These are phyloP conservation scores for Suhomyces xylopsoci DNA, from an alignment of 805 yeast species.

Conservation along the genomic window DNA sequence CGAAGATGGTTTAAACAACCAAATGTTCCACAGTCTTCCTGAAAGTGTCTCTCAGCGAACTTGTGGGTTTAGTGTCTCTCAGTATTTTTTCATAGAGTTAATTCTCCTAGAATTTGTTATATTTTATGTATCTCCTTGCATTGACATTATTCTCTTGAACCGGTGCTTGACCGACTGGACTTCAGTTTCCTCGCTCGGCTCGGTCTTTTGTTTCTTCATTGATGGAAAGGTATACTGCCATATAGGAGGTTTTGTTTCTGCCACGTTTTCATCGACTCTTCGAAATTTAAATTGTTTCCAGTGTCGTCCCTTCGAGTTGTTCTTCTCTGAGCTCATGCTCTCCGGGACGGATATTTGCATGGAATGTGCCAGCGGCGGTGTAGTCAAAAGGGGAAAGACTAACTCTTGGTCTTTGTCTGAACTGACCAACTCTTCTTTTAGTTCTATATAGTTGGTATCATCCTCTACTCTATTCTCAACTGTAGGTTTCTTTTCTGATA, in stretches of 20 bases:
- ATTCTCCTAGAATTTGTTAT: too few species aligned
- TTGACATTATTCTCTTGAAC: not conserved
- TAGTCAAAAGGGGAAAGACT: not conserved
- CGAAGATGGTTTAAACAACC: too few species aligned
- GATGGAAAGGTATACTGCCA: not conserved
- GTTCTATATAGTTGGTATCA: not conserved
- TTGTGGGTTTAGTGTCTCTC: too few species aligned
- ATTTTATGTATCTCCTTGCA: not conserved
- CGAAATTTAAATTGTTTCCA: not conserved
- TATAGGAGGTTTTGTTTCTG: not conserved
- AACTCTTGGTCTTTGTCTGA: not conserved
- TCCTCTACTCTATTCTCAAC: too few species aligned
- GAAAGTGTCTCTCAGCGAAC: too few species aligned
- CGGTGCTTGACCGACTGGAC: not conserved
- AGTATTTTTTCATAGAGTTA: too few species aligned
- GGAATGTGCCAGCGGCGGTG: not conserved
- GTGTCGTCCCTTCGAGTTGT: not conserved
- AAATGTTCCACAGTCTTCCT: too few species aligned
- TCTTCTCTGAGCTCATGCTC: not conserved
- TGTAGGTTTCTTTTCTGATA: too few species aligned
- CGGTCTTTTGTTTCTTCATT: not conserved
- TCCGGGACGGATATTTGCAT: not conserved
- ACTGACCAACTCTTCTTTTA: not conserved
- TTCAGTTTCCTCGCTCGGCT: not conserved
- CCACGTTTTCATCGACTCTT: not conserved